Percentiles rank a stretch among this genome's conserved stretches.
Conservation (phyloP, 257 asterid species). For the Rubia yunnanensis region DNA sequence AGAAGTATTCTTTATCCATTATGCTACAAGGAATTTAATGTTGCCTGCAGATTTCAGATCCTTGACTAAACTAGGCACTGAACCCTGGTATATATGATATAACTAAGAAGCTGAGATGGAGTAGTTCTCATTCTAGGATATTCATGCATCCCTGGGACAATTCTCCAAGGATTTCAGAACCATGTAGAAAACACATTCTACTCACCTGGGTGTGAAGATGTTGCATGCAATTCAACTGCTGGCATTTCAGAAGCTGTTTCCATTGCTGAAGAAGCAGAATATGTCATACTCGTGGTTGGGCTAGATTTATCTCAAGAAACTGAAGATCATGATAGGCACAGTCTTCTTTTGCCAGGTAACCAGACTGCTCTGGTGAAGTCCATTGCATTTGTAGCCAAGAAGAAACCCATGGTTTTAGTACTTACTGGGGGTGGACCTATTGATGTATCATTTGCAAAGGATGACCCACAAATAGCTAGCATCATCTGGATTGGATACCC, state of each 20-base stretch:
- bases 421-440: conserved; percentile 94
- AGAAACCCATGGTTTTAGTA: conserved; percentile 66
- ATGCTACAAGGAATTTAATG: not conserved
- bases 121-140: conserved; percentile 35
- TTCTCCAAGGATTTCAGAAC: conserved; percentile 43
- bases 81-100: not conserved
- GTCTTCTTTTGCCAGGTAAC: conserved; percentile 87
- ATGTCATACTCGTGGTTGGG: conserved; percentile 67
- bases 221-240: conserved; percentile 56
- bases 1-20: not conserved
- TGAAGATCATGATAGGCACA: conserved; percentile 78
- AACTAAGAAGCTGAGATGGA: not conserved
- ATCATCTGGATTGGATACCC: conserved; percentile 96
- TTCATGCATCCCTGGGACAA: conserved; percentile 65
- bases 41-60: not conserved
- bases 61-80: not conserved
- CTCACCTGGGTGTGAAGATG: conserved; percentile 61
- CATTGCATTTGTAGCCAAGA: conserved; percentile 53
- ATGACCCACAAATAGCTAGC: conserved; percentile 55
- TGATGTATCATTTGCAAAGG: conserved; percentile 67
- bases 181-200: conserved; percentile 34
- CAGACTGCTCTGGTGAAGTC: conserved; percentile 50
- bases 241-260: conserved; percentile 51
- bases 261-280: conserved; percentile 48
- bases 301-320: conserved; percentile 86